These are phyloP conservation scores for Hyaloperonospora arabidopsidis DNA, from an alignment of 352 stramenopile species.

Conservation along the genomic window DNA sequence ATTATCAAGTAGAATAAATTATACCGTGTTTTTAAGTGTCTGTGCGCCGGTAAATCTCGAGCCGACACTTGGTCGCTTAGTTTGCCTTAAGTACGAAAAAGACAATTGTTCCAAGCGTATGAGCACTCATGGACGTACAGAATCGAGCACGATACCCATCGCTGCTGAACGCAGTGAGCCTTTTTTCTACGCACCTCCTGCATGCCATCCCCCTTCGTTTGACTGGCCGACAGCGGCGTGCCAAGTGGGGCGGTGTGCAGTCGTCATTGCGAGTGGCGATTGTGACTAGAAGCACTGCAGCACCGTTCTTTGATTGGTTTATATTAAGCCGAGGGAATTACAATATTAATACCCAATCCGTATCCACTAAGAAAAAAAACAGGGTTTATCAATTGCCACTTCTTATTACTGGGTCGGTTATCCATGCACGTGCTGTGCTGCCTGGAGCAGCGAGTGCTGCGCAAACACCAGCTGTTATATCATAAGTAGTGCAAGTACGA, in stretches of 20 bases:
- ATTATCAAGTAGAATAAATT: background rate
- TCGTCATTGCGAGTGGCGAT: constrained; percentile 48
- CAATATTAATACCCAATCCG: too few species aligned
- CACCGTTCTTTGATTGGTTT: too few species aligned
- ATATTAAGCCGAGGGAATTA: too few species aligned
- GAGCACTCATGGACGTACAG: background rate
- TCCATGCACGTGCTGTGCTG: too few species aligned
- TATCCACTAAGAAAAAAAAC: too few species aligned
- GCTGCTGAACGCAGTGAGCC: background rate
- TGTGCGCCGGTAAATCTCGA: constrained; percentile 74
- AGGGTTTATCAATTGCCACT: too few species aligned
- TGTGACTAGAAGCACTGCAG: too few species aligned
- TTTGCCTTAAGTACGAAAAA: constrained; percentile 36
- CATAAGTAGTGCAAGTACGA: too few species aligned
- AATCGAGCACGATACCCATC: background rate
- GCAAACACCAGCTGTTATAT: too few species aligned
- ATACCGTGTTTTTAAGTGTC: constrained; percentile 77
- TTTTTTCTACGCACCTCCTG: constrained; percentile 39
- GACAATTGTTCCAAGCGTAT: background rate
- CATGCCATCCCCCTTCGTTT: constrained; percentile 81
- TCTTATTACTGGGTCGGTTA: too few species aligned
- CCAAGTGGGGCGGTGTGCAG: constrained; percentile 79
- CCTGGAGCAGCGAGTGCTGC: too few species aligned
- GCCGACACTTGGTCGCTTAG: constrained; percentile 76
- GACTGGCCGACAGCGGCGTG: constrained; percentile 79